phyloP scores from a whole-genome alignment of 1,139 yeast species.

The Debaryomyces nepalensis region DNA sequence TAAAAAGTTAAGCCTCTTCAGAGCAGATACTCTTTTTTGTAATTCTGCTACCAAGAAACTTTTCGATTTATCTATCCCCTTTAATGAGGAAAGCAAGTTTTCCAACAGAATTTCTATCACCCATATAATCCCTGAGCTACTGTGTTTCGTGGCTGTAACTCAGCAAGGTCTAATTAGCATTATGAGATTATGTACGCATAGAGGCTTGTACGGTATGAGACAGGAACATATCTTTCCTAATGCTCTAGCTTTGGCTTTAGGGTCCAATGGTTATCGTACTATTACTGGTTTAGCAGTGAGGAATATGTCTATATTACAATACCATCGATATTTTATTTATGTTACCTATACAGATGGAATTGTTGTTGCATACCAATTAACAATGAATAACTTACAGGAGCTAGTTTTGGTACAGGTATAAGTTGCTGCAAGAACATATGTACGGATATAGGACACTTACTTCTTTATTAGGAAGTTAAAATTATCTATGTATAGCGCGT shows the following conservation, averaged over 20 bases:
- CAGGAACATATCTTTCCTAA: slow-evolving; percentile 63
- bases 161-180: slow-evolving; percentile 65
- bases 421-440: neutral
- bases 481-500: slow-evolving; percentile 13
- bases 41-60: slow-evolving; percentile 52
- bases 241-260: slow-evolving; percentile 32
- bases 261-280: slow-evolving; percentile 35
- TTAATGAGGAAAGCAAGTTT: slow-evolving; percentile 42
- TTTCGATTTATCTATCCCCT: slow-evolving; percentile 42
- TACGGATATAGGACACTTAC: neutral
- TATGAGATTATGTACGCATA: slow-evolving; percentile 57
- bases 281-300: slow-evolving; percentile 38
- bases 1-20: slow-evolving; percentile 49
- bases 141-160: slow-evolving; percentile 56
- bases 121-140: slow-evolving; percentile 55
- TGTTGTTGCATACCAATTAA: slow-evolving; percentile 31
- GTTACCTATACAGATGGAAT: slow-evolving; percentile 40
- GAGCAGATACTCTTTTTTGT: slow-evolving; percentile 54
- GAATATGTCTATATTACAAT: slow-evolving; percentile 23
- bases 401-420: slow-evolving; percentile 2
- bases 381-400: slow-evolving; percentile 9
- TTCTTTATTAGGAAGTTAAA: slow-evolving; percentile 13
- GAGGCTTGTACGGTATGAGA: slow-evolving; percentile 63
- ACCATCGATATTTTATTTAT: slow-evolving; percentile 32
- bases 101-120: slow-evolving; percentile 60